Conservation (phyloP, 495 filamentous ascomycete genomes). For the Neurospora sp. region DNA sequence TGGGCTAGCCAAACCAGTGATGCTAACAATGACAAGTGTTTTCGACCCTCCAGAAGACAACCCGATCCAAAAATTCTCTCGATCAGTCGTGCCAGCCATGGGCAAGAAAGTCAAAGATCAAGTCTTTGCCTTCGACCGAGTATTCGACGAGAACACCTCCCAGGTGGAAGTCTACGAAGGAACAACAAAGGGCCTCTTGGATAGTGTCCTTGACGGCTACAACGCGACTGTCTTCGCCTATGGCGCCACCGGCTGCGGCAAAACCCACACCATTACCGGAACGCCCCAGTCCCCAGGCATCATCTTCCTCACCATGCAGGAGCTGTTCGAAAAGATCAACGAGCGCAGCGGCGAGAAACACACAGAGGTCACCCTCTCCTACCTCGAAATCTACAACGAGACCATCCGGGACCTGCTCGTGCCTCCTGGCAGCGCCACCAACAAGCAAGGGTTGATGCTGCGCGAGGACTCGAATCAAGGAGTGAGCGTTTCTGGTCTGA, state of each 20-base stretch:
- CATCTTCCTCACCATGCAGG: constrained; percentile 98
- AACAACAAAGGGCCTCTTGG: constrained; percentile 78
- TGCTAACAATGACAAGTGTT: constrained; percentile 45
- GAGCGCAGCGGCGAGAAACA: constrained; percentile 76
- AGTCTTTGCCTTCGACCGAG: constrained; percentile 90
- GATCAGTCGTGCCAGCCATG: constrained; percentile 61
- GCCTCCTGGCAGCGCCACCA: constrained; percentile 52
- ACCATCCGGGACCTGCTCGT: constrained; percentile 93
- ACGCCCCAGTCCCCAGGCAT: constrained; percentile 91
- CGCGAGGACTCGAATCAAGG: constrained; percentile 91
- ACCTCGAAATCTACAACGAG: constrained; percentile 99
- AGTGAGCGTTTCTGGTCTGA: constrained; percentile 85
- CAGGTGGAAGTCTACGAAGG: constrained; percentile 95
- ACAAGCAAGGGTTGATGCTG: constrained; percentile 78
- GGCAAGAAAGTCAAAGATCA: constrained; percentile 97
- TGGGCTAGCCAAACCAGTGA: neutral
- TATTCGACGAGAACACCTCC: constrained; percentile 92
- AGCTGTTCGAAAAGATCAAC: constrained; percentile 90
- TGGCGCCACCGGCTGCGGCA: constrained; percentile 92
- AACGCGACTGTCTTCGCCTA: constrained; percentile 99
- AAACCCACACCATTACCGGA: constrained; percentile 86
- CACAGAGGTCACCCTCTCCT: constrained; percentile 85
- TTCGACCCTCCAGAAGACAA: constrained; percentile 98
- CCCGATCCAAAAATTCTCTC: constrained; percentile 82
- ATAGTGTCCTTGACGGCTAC: constrained; percentile 93